Conservation (phyloP, 1,139 yeast species). For the Lodderomyces pseudojiufengensis region DNA sequence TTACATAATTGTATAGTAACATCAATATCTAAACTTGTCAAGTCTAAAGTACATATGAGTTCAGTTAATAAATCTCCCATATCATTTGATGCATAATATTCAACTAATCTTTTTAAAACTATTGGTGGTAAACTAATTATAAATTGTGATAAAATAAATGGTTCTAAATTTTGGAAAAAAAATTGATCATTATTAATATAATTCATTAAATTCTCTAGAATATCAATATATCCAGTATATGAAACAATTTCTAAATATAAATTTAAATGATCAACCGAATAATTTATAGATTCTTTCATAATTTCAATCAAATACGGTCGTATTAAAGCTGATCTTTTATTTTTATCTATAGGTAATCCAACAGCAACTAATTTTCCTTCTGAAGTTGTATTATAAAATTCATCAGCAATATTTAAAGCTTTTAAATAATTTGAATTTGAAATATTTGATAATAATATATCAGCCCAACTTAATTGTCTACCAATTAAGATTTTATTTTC, state of each 20-base stretch:
- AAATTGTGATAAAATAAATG: conserved; percentile 44
- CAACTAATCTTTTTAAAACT: conserved; percentile 58
- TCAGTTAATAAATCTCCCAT: conserved; percentile 56
- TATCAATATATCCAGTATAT: conserved; percentile 16
- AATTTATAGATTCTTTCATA: conserved; percentile 48
- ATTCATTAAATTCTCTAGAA: conserved; percentile 57
- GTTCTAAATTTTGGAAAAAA: conserved; percentile 52
- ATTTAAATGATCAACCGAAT: conserved; percentile 18
- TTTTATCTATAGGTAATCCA: conserved; percentile 52
- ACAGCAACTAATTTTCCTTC: conserved; percentile 43
- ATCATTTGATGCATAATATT: conserved; percentile 37
- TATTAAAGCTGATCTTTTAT: conserved; percentile 46
- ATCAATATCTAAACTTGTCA: conserved; percentile 69
- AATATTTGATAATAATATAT: conserved; percentile 48
- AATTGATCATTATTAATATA: conserved; percentile 27
- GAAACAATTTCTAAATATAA: conserved; percentile 17
- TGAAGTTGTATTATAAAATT: conserved; percentile 46
- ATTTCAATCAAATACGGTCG: conserved; percentile 55
- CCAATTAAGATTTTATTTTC: conserved; percentile 43
- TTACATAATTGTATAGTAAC: conserved; percentile 59
- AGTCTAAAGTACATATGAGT: conserved; percentile 62
- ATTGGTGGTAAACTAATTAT: conserved; percentile 55
- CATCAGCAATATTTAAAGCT: conserved; percentile 55
- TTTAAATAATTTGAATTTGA: conserved; percentile 45
- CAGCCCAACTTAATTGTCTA: conserved; percentile 71